A percentile compares a stretch with the other conserved stretches of the same genome.
Conservation (phyloP, 768 basidiomycete genomes). For the Xerocomus spinulosus region DNA sequence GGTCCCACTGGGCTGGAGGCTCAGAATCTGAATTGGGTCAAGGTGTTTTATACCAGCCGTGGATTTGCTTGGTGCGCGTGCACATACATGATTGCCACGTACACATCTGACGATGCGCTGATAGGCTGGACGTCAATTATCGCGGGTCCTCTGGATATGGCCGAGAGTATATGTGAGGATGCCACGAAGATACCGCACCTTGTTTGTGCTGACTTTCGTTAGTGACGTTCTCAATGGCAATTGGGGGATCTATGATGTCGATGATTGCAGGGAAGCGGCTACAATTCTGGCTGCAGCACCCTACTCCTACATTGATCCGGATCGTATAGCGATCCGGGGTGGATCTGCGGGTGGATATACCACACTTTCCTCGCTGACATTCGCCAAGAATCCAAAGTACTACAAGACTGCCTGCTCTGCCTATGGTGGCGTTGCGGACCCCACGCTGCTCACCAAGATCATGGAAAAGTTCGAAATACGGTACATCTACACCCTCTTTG, state of each 20-base stretch:
- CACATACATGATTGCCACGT: too few relatives aligned
- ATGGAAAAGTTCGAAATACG: constrained; percentile 67
- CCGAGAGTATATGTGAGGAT: constrained; percentile 48
- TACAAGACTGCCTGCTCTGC: constrained; percentile 55
- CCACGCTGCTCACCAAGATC: constrained; percentile 46
- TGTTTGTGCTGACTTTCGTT: constrained; percentile 10
- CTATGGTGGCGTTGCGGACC: constrained; percentile 62
- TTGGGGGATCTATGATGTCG: constrained; percentile 71
- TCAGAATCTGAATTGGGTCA: constrained; percentile 48
- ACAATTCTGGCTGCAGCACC: constrained; percentile 28
- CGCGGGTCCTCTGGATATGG: constrained; percentile 73
- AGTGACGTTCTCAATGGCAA: constrained; percentile 49
- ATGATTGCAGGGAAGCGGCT: constrained; percentile 48
- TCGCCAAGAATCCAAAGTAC: constrained; percentile 51
- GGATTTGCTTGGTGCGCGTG: constrained; percentile 73
- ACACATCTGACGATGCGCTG: constrained; percentile 5
- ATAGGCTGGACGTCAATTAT: constrained; percentile 70
- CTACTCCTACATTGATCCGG: constrained; percentile 49
- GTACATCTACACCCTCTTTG: constrained; percentile 55
- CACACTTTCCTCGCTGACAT: constrained; percentile 43
- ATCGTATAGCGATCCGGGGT: constrained; percentile 63
- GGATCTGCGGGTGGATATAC: constrained; percentile 72
- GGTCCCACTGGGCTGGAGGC: constrained; percentile 53
- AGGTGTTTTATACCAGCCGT: constrained; percentile 62
- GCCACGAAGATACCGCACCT: too few relatives aligned